These are phyloP conservation scores for Xylaria palmicola DNA, from an alignment of 495 filamentous ascomycete genomes.

Conservation along the genomic window DNA sequence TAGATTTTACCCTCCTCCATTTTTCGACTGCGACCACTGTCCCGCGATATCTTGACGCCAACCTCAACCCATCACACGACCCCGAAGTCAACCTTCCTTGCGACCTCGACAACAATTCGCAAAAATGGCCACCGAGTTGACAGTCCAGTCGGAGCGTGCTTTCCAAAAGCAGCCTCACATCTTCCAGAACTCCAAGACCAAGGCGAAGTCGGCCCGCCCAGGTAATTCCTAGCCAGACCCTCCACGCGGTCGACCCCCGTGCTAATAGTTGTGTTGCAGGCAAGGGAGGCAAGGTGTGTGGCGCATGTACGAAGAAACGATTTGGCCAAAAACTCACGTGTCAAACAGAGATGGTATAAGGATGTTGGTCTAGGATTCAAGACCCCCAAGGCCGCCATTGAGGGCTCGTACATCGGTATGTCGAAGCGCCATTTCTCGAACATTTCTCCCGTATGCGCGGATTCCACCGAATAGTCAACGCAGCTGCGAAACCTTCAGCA, in stretches of 20 bases:
- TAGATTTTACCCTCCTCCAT: slow-evolving; percentile 28
- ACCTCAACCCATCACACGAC: slow-evolving; percentile 24
- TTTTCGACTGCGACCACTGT: slow-evolving; percentile 23
- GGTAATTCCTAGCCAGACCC: slow-evolving; percentile 1
- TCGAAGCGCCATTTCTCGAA: slow-evolving; percentile 23
- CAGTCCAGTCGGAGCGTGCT: slow-evolving; percentile 96
- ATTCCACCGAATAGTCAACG: neutral
- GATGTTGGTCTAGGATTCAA: slow-evolving; percentile 98
- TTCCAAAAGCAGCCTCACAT: slow-evolving; percentile 99
- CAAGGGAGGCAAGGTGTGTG: slow-evolving; percentile 61
- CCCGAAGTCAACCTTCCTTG: slow-evolving; percentile 31
- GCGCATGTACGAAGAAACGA: slow-evolving; percentile 12
- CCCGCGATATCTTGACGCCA: slow-evolving; percentile 23
- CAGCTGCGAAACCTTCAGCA: neutral
- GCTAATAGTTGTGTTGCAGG: slow-evolving; percentile 24
- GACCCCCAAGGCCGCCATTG: slow-evolving; percentile 96
- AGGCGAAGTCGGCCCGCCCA: slow-evolving; percentile 76
- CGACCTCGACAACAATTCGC: slow-evolving; percentile 51
- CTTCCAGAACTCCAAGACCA: slow-evolving; percentile 93
- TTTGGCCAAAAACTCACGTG: slow-evolving; percentile 18
- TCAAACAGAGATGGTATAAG: slow-evolving; percentile 96
- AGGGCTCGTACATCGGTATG: slow-evolving; percentile 98
- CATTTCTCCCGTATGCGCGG: neutral
- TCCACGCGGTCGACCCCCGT: neutral
- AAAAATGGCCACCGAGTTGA: slow-evolving; percentile 97